A percentile compares a stretch with the other conserved stretches of the same genome.
Evolutionary conservation across 805 yeast species (phyloP).

Genomic region (Candida anglica): DNA sequence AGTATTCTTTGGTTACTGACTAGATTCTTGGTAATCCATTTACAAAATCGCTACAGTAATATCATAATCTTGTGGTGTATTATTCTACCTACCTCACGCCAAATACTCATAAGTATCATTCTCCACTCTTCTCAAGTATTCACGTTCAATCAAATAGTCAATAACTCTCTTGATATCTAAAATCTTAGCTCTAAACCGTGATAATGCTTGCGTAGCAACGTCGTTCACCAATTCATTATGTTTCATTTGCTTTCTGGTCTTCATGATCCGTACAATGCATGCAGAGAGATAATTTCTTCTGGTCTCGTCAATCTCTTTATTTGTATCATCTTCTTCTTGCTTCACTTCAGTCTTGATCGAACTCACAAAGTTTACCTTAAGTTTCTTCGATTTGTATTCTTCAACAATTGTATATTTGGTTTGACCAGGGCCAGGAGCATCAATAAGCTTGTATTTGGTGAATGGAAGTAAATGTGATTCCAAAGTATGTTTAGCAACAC

Average conservation of each 20-base stretch:
- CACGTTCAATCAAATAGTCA: constrained; percentile 79
- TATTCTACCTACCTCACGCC: constrained; percentile 56
- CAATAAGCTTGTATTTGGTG: constrained; percentile 69
- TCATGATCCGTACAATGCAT: constrained; percentile 94
- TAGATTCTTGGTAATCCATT: no score
- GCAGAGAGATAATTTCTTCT: constrained; percentile 85
- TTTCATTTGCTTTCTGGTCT: constrained; percentile 75
- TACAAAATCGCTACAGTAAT: no score
- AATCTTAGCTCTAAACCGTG: constrained; percentile 80
- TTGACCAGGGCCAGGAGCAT: constrained; percentile 50
- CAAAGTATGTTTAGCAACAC: constrained; percentile 59
- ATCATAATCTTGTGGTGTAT: no score
- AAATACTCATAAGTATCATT: constrained; percentile 76
- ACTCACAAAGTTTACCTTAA: constrained; percentile 75
- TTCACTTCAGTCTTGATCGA: constrained; percentile 56
- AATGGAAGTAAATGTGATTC: constrained; percentile 78
- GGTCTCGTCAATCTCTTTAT: constrained; percentile 80
- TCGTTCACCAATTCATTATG: constrained; percentile 84
- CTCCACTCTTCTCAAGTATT: constrained; percentile 74
- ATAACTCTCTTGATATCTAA: constrained; percentile 85
- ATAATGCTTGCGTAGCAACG: constrained; percentile 78
- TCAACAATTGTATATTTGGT: constrained; percentile 67
- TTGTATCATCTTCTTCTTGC: constrained; percentile 70
- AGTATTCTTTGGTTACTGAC: no score
- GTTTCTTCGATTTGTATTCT: constrained; percentile 81